Base-by-base conservation (phyloP, 371 early-diverging fungal species). In the Dichotomocladium elegans region DNA sequence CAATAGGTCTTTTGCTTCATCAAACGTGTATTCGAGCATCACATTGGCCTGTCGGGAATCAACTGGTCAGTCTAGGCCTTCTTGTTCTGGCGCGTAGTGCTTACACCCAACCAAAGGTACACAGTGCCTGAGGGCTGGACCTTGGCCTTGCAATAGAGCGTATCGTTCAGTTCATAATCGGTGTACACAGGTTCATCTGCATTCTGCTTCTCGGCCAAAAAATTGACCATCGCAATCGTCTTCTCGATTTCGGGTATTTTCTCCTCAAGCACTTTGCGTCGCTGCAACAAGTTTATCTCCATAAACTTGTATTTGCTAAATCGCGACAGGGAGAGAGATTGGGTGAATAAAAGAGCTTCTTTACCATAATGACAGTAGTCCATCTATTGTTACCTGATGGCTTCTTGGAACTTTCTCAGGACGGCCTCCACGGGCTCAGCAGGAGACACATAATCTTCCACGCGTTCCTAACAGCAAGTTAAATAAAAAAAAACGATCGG, bases 181-280 rank as follows among this genome's bases (percentile, higher is more conserved):
- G 93, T 89, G 47, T 86, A 77, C 25, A 95, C 76, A 11, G 91
- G 81, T 42, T 92, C 89, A 19, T 85, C 83, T 0, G 76, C 64
- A 3, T 85, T 85, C 65, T 76, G 76, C 46, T 68, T 85, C 74
- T 51, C 85, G 27, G 65, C 67, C 53, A 98, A 70, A 49, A 85
- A 90, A 41, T 87, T 73, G 27, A 95, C 93, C 81, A 89, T 87
- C 33, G 86, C 87, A 51, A 95, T 74, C 0, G 94, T 92, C 76
- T 94, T 95, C 72, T 89, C 85, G 58, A 98, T 92, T 66, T 98
- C 96, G n/a, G 96, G 98, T 21, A 96, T 87, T 80, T 96, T 98
- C 42, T 83, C 77, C 58, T 93, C 91, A 21, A 98, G 78, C 30
- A 85, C 81, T 46, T 81, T 77, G 62, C 89, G 86, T 57, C 92